phyloP scores from a whole-genome alignment of 495 filamentous ascomycete species.

The Bacidia gigantensis region DNA sequence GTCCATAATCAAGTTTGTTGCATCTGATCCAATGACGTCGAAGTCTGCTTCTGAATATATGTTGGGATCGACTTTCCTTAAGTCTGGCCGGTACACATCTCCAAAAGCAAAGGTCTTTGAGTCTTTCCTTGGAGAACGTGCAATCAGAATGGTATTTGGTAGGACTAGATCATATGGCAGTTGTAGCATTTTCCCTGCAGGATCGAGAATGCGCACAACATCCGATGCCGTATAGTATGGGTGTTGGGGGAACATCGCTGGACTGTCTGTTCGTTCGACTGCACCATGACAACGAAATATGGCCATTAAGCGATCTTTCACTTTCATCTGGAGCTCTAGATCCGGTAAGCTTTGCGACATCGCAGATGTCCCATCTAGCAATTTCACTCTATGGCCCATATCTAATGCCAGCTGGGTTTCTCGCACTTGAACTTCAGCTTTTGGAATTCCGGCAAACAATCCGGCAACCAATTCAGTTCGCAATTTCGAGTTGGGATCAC shows the following conservation, averaged over 20 bases:
- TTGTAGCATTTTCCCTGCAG: constrained; percentile 72
- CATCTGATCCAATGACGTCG: constrained; percentile 73
- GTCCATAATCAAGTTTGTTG: constrained; percentile 70
- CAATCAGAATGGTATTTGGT: constrained; percentile 75
- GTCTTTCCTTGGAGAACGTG: constrained; percentile 49
- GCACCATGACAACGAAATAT: constrained; percentile 91
- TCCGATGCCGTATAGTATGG: constrained; percentile 47
- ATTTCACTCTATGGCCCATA: constrained; percentile 7
- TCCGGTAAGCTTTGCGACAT: constrained; percentile 24
- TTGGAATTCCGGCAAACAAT: constrained; percentile 5
- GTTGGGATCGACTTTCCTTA: constrained; percentile 62
- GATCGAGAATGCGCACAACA: constrained; percentile 65
- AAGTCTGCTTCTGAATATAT: constrained; percentile 86
- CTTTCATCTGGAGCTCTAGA: constrained; percentile 55
- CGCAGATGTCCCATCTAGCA: constrained; percentile 12
- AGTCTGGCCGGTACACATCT: constrained; percentile 70
- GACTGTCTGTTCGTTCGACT: constrained; percentile 55
- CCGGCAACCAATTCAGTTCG: constrained; percentile 73
- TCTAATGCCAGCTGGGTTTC: not conserved
- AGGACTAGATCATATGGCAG: constrained; percentile 85
- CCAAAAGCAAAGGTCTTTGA: constrained; percentile 81
- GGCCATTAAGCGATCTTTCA: constrained; percentile 58
- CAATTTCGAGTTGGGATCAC: constrained; percentile 72
- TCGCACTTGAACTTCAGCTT: not conserved
- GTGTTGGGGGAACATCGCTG: constrained; percentile 68